phyloP scores from a whole-genome alignment of 208 protist species.

The Kentomonas sorsogonicus region DNA sequence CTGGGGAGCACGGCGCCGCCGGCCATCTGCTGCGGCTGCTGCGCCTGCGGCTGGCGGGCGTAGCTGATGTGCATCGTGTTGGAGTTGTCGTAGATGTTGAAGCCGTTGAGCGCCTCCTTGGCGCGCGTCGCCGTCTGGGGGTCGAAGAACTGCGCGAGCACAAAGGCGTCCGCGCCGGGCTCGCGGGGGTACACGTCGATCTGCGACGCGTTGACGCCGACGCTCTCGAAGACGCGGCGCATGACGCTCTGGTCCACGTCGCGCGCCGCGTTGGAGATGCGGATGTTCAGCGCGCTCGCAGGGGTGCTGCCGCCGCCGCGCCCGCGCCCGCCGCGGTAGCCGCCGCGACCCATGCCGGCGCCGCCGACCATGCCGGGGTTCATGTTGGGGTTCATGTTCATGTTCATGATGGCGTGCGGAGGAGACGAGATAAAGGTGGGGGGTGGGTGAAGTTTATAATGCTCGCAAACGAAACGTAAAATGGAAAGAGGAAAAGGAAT shows the following conservation, averaged over 20 bases:
- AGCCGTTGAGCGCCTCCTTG: conserved; percentile 66
- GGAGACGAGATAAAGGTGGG: too few relatives aligned
- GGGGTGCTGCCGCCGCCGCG: conserved; percentile 12
- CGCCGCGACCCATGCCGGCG: conserved; percentile 22
- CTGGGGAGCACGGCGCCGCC: conserved; percentile 2
- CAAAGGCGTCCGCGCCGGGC: conserved; percentile 54
- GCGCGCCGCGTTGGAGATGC: conserved; percentile 66
- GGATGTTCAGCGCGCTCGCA: conserved; percentile 73
- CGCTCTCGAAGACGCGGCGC: conserved; percentile 79
- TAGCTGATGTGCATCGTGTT: conserved; percentile 85
- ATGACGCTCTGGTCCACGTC: conserved; percentile 83
- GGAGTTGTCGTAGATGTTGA: conserved; percentile 85
- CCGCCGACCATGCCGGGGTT: too few relatives aligned
- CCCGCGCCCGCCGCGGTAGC: conserved; percentile 20
- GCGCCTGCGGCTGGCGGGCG: conserved; percentile 16
- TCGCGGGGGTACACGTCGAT: conserved; percentile 53
- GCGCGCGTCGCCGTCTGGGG: conserved; percentile 53
- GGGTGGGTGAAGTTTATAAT: too few relatives aligned
- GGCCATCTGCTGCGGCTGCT: conserved; percentile 6
- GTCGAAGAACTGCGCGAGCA: conserved; percentile 72
- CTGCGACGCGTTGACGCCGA: conserved; percentile 49
- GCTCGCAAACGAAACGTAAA: conserved; percentile 3
- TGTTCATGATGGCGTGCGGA: too few relatives aligned
- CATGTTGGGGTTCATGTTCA: too few relatives aligned
- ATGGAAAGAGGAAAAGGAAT: conserved; percentile 3